Evolutionary conservation across 2,329 filamentous ascomycete species (phyloP).

Genomic region (Penicillium sp.): DNA sequence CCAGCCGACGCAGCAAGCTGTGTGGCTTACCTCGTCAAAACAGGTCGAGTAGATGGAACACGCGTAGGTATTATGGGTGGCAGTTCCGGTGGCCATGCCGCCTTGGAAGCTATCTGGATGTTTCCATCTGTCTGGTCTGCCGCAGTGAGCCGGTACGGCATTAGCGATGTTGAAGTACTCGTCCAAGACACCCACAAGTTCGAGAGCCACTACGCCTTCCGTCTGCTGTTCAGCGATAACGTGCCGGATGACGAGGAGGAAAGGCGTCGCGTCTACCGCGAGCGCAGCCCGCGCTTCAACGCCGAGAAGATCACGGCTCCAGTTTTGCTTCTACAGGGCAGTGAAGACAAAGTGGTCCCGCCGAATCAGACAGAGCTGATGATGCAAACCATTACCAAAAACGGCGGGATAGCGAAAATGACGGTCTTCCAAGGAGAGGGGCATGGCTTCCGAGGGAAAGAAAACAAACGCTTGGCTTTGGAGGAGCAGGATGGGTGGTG

Average conservation of each 20-base stretch:
- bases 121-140: conserved; percentile 48
- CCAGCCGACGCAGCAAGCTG: conserved; percentile 49
- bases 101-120: conserved; percentile 47
- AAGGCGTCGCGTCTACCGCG: conserved; percentile 40
- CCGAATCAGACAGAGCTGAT: conserved; percentile 55
- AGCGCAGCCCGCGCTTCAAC: conserved; percentile 49
- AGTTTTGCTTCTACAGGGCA: conserved; percentile 55
- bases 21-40: conserved; percentile 39
- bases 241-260: conserved; percentile 34
- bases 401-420: conserved; percentile 5
- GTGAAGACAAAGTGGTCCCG: conserved; percentile 55
- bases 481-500: neutral
- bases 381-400: conserved; percentile 17
- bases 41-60: conserved; percentile 33
- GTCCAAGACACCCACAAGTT: conserved; percentile 53
- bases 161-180: conserved; percentile 49
- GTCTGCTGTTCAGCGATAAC: conserved; percentile 38
- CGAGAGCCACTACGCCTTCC: conserved; percentile 51
- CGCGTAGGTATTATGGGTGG: conserved; percentile 49
- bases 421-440: neutral
- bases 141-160: conserved; percentile 50
- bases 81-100: conserved; percentile 54
- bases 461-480: neutral
- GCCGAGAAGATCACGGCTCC: conserved; percentile 47
- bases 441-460: neutral